Conservation (phyloP, 768 basidiomycete genomes). For the Mycena polygramma region DNA sequence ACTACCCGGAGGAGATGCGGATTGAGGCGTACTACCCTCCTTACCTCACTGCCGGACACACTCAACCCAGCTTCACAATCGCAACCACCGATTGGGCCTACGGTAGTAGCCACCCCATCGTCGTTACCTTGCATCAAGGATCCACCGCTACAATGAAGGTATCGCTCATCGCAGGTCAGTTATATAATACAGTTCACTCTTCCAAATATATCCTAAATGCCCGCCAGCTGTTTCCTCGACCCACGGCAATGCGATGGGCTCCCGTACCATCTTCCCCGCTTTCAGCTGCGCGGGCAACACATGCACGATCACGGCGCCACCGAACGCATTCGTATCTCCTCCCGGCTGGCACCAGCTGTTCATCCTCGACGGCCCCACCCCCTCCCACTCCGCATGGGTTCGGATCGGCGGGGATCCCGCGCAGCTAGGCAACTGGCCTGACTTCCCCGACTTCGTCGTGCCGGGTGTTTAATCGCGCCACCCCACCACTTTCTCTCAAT, state of each 20-base stretch:
- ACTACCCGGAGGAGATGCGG: conserved; percentile 83
- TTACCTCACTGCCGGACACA: conserved; percentile 76
- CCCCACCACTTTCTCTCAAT: not conserved
- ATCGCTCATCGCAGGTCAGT: conserved; percentile 76
- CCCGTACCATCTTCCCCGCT: conserved; percentile 78
- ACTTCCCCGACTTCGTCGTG: conserved; percentile 73
- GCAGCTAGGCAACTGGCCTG: conserved; percentile 79
- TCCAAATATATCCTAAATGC: conserved; percentile 23
- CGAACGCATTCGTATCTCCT: conserved; percentile 74
- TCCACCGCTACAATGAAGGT: conserved; percentile 60
- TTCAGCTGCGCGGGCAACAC: conserved; percentile 77
- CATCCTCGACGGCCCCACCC: conserved; percentile 83
- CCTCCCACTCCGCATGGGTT: conserved; percentile 80
- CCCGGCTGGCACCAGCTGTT: conserved; percentile 86
- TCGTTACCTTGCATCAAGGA: conserved; percentile 59
- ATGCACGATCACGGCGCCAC: conserved; percentile 85
- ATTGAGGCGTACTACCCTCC: conserved; percentile 88
- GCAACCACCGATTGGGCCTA: conserved; percentile 74
- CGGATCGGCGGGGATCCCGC: conserved; percentile 85
- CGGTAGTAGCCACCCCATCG: conserved; percentile 66
- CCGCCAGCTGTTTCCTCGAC: conserved; percentile 76
- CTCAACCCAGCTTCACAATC: conserved; percentile 74
- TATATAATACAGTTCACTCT: not conserved
- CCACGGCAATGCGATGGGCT: conserved; percentile 84
- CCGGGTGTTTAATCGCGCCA: conserved; percentile 65